A percentile compares a stretch with the other conserved stretches of the same genome.
Conservation (phyloP, 2,329 filamentous ascomycete genomes). For the Fusarium circinatum region DNA sequence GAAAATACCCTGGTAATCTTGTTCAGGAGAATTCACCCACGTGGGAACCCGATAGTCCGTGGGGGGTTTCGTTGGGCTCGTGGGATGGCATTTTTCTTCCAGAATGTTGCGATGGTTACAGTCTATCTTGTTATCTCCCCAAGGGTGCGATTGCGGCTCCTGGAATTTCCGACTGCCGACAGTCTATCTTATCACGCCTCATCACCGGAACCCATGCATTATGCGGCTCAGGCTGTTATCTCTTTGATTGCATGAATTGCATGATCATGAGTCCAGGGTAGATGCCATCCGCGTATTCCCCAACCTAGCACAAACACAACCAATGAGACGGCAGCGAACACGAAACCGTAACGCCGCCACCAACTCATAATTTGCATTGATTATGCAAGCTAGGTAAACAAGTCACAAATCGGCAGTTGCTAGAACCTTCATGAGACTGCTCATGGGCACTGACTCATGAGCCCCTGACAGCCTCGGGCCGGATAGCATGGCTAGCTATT, state of each 20-base stretch:
- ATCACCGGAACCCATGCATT: background rate
- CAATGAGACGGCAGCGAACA: background rate
- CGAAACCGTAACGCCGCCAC: background rate
- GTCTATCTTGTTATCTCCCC: background rate
- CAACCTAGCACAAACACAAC: background rate
- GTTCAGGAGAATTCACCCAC: background rate
- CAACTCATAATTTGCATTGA: background rate
- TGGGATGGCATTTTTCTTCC: background rate
- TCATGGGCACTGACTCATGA: constrained; percentile 13
- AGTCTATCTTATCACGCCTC: background rate
- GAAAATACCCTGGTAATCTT: background rate
- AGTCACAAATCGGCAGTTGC: background rate
- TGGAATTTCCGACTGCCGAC: background rate
- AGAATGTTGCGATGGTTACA: background rate
- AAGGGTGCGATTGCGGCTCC: background rate
- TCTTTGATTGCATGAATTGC: background rate
- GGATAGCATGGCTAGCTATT: background rate
- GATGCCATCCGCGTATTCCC: background rate
- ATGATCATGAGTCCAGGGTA: background rate
- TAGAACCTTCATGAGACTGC: background rate
- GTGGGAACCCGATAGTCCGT: background rate
- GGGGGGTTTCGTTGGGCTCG: background rate
- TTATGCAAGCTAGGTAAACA: background rate
- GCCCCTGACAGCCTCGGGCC: background rate
- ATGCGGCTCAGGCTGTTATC: background rate